These are phyloP conservation scores for Salix arbutifolia DNA, from an alignment of 345 rosid genomes.

Conservation along the genomic window DNA sequence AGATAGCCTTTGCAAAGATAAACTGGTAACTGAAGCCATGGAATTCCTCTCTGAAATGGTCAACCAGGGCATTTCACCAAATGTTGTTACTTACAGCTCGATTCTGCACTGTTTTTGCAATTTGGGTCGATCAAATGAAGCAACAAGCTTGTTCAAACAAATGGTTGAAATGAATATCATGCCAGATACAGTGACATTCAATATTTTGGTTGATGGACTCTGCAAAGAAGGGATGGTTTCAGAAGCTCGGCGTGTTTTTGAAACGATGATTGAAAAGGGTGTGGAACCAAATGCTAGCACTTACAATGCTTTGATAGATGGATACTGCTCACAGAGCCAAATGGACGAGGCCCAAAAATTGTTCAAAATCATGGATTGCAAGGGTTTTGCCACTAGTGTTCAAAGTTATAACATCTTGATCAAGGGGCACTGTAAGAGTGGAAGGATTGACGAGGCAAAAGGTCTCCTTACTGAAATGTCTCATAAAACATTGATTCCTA, in stretches of 20 bases:
- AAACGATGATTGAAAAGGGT: neutral
- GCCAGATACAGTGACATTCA: neutral
- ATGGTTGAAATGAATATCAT: neutral
- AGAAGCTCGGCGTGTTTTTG: neutral
- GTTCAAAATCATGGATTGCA: neutral
- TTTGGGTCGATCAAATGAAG: neutral
- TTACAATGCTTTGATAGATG: neutral
- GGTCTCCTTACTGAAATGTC: neutral
- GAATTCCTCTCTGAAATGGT: neutral
- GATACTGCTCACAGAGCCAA: neutral
- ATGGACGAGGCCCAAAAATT: neutral
- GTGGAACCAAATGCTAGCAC: neutral
- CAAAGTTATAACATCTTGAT: neutral
- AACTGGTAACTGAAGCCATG: neutral
- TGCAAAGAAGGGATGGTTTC: neutral
- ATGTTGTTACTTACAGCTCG: neutral
- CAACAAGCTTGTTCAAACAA: neutral
- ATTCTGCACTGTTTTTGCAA: neutral
- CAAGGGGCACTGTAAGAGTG: neutral
- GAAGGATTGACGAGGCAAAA: neutral
- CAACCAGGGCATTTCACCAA: neutral
- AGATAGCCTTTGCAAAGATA: neutral
- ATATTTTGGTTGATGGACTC: neutral
- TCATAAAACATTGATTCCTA: neutral
- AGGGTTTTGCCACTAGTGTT: neutral